A percentile compares a stretch with the other conserved stretches of the same genome.
These are phyloP conservation scores for Termitomyces titanicus DNA, from an alignment of 768 basidiomycete genomes.

Conservation along the genomic window DNA sequence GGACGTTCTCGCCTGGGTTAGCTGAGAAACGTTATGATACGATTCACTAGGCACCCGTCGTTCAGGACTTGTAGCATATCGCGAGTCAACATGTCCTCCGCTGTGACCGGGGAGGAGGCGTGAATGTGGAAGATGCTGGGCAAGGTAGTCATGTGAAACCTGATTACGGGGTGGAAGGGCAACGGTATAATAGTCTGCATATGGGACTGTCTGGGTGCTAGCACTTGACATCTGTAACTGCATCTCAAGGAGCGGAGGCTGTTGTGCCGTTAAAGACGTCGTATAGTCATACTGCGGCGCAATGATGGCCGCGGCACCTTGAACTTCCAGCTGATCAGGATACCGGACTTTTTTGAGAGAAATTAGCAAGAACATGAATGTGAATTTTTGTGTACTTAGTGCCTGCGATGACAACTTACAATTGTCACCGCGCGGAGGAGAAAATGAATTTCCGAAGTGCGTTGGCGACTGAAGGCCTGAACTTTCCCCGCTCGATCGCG, in stretches of 20 bases:
- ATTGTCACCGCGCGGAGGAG: conserved; percentile 47
- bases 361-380: conserved; percentile 30
- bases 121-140: conserved; percentile 36
- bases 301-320: conserved; percentile 45
- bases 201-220: conserved; percentile 35
- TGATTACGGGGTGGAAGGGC: conserved; percentile 43
- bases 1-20: conserved; percentile 28
- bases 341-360: conserved; percentile 69
- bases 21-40: conserved; percentile 43
- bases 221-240: conserved; percentile 41
- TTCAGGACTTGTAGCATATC: conserved; percentile 35
- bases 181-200: conserved; percentile 37
- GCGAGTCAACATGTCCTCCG: conserved; percentile 32
- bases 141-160: conserved; percentile 38
- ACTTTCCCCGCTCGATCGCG: conserved; percentile 72
- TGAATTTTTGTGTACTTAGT: conserved; percentile 28
- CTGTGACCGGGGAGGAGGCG: conserved; percentile 36
- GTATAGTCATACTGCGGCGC: conserved; percentile 51
- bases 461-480: conserved; percentile 74
- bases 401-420: conserved; percentile 53
- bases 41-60: conserved; percentile 43
- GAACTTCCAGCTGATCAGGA: conserved; percentile 43
- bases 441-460: conserved; percentile 43
- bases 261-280: conserved; percentile 38
- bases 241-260: conserved; percentile 46